Base-by-base conservation (phyloP, 371 early-diverging fungal species). In the Umbelopsis sp. region DNA sequence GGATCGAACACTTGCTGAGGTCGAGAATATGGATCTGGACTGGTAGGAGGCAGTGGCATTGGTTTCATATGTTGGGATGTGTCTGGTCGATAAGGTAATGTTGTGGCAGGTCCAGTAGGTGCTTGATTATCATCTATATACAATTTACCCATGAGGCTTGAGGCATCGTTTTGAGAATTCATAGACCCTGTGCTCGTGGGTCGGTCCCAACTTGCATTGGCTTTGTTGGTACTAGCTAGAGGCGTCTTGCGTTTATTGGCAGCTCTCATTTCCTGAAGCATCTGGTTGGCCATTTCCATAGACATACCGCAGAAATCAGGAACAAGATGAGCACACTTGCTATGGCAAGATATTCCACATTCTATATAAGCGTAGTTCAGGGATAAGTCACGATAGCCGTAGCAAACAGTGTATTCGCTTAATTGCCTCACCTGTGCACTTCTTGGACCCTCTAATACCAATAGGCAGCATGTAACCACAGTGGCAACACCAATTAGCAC, bases 401-500 rank as follows among this genome's bases (percentile, higher is more conserved):
- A 22, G 1, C 12, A 20, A 44, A 10, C 24, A 11, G 35, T 44
- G 14, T 37, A 18, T 12, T 5, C 52, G 12, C 11, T 24, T 18
- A 32, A 44, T 38, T 24, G 16, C 20, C 62, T 62, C 75, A 79
- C 80, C 75, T 44, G 86, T 81, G 72, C 92, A 92, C 66, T 81
- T 80, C 73, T 90, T 92, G 32, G 87, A 80, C 14, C 88, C 87
- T 66, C 85, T 82, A 9, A 90, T 88, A 16, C 96, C 94, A 10
- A 97, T 76, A 7, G 96, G 89, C 37, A 99, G 91, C 89, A 96
- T 92, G 65, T 91, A 91, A 51, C 99, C 99, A 86, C 99, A 99
- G 82, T 99, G 99, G 74, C 92, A 91, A 80, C 99, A 99, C 96
- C 97, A 99, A 71, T 89, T 89, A 50, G 95, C 92, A 44, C 90